Percentiles rank a stretch among this genome's conserved stretches.
These are phyloP conservation scores for Linum usitatissimum DNA, from an alignment of 345 rosid genomes.

Conservation along the genomic window DNA sequence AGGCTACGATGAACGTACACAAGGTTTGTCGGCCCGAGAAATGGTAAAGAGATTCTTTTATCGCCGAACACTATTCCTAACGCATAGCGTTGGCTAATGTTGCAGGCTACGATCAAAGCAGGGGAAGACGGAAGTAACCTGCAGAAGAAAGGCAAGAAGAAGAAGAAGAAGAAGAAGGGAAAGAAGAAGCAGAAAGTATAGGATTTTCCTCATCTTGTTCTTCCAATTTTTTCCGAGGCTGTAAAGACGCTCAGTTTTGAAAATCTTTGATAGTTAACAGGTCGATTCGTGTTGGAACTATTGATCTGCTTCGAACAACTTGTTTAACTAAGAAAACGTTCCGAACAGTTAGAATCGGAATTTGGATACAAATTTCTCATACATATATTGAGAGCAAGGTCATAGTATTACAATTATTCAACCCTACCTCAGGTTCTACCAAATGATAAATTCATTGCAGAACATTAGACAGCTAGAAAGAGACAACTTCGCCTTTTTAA, in stretches of 20 bases:
- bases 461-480: not conserved
- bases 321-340: too few species aligned
- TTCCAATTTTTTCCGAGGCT: too few species aligned
- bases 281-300: too few species aligned
- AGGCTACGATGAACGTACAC: not conserved
- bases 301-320: not conserved
- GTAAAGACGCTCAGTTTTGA: too few species aligned
- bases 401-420: not conserved
- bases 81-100: not conserved
- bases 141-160: not conserved
- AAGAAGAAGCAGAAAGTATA: not conserved
- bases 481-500: not conserved
- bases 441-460: not conserved
- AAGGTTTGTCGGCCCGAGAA: not conserved
- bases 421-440: not conserved
- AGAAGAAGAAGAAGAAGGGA: not conserved
- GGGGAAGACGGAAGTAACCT: not conserved
- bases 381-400: not conserved
- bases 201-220: not conserved
- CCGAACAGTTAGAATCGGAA: not conserved
- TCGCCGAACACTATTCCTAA: not conserved
- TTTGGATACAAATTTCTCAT: not conserved
- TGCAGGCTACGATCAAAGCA: not conserved
- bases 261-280: too few species aligned
- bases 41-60: not conserved